Conservation (phyloP, 192 early-diverging fungal genomes). For the Dissophora globulifera region DNA sequence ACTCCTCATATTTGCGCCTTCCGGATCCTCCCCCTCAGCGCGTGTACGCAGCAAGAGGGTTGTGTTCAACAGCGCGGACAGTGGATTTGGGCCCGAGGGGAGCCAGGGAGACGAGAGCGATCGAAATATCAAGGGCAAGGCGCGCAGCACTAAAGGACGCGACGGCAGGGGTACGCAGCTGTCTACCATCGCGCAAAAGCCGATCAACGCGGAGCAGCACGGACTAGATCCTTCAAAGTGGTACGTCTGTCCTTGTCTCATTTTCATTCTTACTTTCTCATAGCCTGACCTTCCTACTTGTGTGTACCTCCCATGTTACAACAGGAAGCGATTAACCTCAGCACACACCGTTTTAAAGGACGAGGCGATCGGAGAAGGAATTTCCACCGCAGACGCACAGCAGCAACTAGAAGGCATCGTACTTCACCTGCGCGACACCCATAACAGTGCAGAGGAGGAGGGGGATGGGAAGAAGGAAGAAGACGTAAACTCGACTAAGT, state of each 20-base stretch:
- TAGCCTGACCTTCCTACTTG: too few species aligned
- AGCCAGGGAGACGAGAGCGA: background rate
- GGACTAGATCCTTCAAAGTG: slow-evolving; percentile 1
- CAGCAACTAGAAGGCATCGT: too few species aligned
- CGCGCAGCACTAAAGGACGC: too few species aligned
- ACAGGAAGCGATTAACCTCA: background rate
- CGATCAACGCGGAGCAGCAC: too few species aligned
- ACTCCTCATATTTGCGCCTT: slow-evolving; percentile 5
- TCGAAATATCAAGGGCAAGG: background rate
- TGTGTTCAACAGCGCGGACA: background rate
- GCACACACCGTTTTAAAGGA: background rate
- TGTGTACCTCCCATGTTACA: too few species aligned
- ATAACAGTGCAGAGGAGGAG: too few species aligned
- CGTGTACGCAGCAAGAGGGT: background rate
- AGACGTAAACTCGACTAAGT: background rate
- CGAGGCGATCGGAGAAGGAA: background rate
- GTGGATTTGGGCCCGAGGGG: background rate
- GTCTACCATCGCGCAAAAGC: too few species aligned
- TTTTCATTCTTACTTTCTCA: background rate
- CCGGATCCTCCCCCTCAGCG: background rate
- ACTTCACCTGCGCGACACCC: too few species aligned
- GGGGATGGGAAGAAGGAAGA: background rate
- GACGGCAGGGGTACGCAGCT: too few species aligned
- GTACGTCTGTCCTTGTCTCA: too few species aligned
- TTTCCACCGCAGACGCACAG: background rate